Base-by-base conservation (phyloP, 108 stramenopile genomes). In the Fragilariopsis cylindrus region DNA sequence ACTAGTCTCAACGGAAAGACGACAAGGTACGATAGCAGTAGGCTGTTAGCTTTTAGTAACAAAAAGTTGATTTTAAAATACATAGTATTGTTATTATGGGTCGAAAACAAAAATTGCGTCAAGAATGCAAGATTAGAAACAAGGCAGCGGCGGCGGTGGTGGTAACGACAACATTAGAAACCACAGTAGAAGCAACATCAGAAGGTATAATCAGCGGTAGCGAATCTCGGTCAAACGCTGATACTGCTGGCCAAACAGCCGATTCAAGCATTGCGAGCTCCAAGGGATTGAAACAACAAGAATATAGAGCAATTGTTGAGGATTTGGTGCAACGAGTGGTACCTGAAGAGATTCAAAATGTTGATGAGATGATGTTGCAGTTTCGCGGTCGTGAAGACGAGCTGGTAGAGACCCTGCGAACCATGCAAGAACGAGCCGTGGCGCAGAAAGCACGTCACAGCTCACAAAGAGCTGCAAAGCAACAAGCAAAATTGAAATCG, bases 291-390 rank as follows among this genome's bases (percentile, higher is more conserved):
- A 84, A 82, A 58, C 87, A 84, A 48, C 85, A 80, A 65, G 94
- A 92, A 71, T 81, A 88, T 47, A 79, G 89, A 58, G 82, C 78
- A 18, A 90, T 92, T 80, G 90, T 95, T 4, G 94, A 92, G 72
- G 89, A 86, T 0, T 70, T 95, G 21, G 92, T 95, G 4, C 84
- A 82, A 48, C 87, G 90, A 9, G 94, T 95, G 42, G 92, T 95
- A 13, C 94, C 94, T 3, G 94, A 95, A 73, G 94, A 95, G 70
- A 83, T 90, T 39, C 87, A 93, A 58, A 95, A 95, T 82, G 88
- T 95, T n/a, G 91, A 95, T 53, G 94, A 93, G 70, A 95, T 95
- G 94, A 87, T 95, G 83, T 73, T 75, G 5, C 92, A 95, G 65
- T 95, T 95, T 74, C 85, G 85, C 45, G 94, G 92, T 7, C 83